Conservation (phyloP, 2,329 filamentous ascomycete genomes). For the Penicillium concentricum region DNA sequence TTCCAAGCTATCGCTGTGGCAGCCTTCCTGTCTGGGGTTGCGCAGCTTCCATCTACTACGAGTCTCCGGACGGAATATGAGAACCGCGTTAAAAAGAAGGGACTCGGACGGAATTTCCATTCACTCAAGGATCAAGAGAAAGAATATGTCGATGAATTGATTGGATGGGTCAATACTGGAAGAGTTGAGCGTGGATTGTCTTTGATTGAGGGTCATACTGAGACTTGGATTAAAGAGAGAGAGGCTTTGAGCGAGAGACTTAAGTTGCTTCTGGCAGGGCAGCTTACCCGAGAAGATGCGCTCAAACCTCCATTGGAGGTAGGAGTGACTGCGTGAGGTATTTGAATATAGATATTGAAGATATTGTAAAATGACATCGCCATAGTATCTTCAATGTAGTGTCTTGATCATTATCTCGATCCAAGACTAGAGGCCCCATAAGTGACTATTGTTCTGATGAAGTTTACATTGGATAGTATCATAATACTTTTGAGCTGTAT, state of each 20-base stretch:
- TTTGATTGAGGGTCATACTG: slow-evolving; percentile 32
- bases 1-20: slow-evolving; percentile 65
- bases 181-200: slow-evolving; percentile 19
- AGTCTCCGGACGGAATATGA: slow-evolving; percentile 39
- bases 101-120: slow-evolving; percentile 37
- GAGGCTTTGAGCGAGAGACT: slow-evolving; percentile 25
- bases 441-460: background rate
- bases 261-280: slow-evolving; percentile 15
- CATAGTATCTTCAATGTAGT: too few species aligned
- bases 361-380: background rate
- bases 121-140: slow-evolving; percentile 38
- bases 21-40: slow-evolving; percentile 55
- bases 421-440: background rate
- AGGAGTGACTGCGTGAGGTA: background rate
- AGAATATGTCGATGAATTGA: slow-evolving; percentile 33
- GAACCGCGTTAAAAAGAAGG: slow-evolving; percentile 25
- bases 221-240: slow-evolving; percentile 30
- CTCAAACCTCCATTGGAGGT: slow-evolving; percentile 6
- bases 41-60: slow-evolving; percentile 46
- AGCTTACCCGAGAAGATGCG: slow-evolving; percentile 5
- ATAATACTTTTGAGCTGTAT: background rate
- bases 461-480: too few species aligned
- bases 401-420: background rate
- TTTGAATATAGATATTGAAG: background rate
- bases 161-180: slow-evolving; percentile 37